Conservation (phyloP, 1,139 yeast species). For the Maudiozyma humilis region DNA sequence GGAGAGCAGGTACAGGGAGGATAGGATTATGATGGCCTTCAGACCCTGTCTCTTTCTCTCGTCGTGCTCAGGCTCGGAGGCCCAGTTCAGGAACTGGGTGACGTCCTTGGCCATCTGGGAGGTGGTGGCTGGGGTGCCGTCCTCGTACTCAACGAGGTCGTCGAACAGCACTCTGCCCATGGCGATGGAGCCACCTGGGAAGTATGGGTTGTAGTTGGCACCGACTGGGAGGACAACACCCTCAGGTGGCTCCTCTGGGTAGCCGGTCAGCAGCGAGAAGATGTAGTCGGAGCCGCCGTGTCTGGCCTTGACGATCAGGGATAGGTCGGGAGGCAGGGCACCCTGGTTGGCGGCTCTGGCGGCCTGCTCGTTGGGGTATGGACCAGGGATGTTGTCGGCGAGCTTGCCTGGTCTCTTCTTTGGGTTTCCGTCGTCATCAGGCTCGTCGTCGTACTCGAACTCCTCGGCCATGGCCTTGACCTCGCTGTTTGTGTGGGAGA, state of each 20-base stretch:
- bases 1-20: constrained; percentile 73
- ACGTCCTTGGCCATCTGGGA: constrained; percentile 99
- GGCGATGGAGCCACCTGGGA: constrained; percentile 99
- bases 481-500: constrained; percentile 84
- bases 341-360: constrained; percentile 99
- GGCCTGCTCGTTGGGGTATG: constrained; percentile 96
- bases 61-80: constrained; percentile 97
- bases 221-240: constrained; percentile 93
- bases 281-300: constrained; percentile 97
- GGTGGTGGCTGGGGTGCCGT: constrained; percentile 97
- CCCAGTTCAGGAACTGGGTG: constrained; percentile 92
- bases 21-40: constrained; percentile 76
- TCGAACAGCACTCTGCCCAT: constrained; percentile 98
- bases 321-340: constrained; percentile 96
- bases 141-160: constrained; percentile 95
- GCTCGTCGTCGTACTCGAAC: constrained; percentile 97
- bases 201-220: constrained; percentile 95
- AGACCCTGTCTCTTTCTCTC: constrained; percentile 96
- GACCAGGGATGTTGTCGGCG: constrained; percentile 91
- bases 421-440: constrained; percentile 98
- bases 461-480: constrained; percentile 93
- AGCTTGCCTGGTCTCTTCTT: constrained; percentile 97
- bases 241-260: constrained; percentile 98
- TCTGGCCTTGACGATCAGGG: constrained; percentile 96
- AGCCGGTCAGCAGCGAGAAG: constrained; percentile 91